Evolutionary conservation across 2,329 filamentous ascomycete species (phyloP), one percentile per base, ranked within the genome.

Genomic region (Aureobasidium sp.): DNA sequence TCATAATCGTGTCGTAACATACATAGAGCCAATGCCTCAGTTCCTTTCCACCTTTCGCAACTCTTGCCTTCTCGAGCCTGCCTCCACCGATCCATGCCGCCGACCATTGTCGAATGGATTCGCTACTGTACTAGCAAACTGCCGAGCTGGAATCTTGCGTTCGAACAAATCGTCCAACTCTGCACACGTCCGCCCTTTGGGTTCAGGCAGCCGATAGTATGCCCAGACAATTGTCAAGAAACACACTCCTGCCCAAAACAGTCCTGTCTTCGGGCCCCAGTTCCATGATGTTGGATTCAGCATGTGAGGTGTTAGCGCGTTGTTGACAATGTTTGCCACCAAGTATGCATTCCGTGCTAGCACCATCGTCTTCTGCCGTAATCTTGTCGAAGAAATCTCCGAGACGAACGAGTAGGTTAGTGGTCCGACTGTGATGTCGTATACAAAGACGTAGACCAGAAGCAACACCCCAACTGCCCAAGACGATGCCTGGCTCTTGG

Each of bases 81-180:
- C 12, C 6, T 37, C 22, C 14, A 58, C 29, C 5, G 54, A 58
- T 0, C 42, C 54, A 58, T 45, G 29, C 19, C 56, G 31, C 44
- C 44, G 56, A 12, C 57, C 57, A 44, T 42, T 44, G 9, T 44
- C 60, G 40, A 68, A 68, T 3, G 64, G 60, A 56, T 67, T 63
- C 17, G 65, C 66, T 4, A 61, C 56, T 5, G 68, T 67, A 9
- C 22, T 56, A 50, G 63, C 65, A 63, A 71, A 81, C 62, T 77
- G 75, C 63, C 78, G 71, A 1, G 79, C 77, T 24, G 74, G 69
- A 11, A 78, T 69, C 11, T 69, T 66, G 27, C 73, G 69, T 65
- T 82, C 78, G 66, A 85, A 85, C 63, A 85, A 70, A 12, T 79
- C 70, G 57, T 85, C 82, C 1, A 85, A 74, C 70, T 85, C 82